Conservation (phyloP, 331 rosid species). For the Phaseolus coccineus region DNA sequence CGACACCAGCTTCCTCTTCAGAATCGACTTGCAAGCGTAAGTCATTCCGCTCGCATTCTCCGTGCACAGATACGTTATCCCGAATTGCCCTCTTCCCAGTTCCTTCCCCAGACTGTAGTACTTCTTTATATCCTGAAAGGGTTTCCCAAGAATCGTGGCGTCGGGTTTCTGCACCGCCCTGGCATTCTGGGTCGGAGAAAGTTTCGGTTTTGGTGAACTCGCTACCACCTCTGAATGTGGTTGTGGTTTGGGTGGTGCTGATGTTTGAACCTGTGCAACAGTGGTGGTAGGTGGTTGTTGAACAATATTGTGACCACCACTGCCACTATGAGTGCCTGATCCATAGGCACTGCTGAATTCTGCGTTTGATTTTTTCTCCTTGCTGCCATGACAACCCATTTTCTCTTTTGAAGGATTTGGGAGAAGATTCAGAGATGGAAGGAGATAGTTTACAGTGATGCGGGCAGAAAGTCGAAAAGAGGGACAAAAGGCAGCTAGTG, state of each 20-base stretch:
- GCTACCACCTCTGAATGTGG: conserved; percentile 9
- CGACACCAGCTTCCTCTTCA: conserved; percentile 79
- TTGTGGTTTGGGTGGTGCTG: not conserved
- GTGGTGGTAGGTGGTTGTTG: conserved; percentile 4
- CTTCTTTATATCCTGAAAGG: conserved; percentile 70
- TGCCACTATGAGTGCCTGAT: conserved; percentile 13
- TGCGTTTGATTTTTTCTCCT: conserved; percentile 44
- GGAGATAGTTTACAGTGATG: not conserved
- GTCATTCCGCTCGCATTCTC: conserved; percentile 65
- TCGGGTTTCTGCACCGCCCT: conserved; percentile 50
- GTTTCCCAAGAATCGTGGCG: conserved; percentile 69
- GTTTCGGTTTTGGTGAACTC: not conserved
- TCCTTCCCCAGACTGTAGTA: conserved; percentile 80
- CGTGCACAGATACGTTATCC: conserved; percentile 81
- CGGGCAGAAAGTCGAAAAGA: not conserved
- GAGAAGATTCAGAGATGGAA: not conserved
- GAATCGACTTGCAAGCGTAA: conserved; percentile 86
- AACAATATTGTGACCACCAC: conserved; percentile 36
- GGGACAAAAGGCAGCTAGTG: not conserved
- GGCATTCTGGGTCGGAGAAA: not conserved
- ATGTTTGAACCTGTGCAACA: conserved; percentile 43
- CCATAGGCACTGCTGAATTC: conserved; percentile 33
- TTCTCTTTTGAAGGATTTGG: not conserved
- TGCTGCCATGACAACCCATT: conserved; percentile 85
- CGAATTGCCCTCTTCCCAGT: conserved; percentile 91